Conservation (phyloP, 371 early-diverging fungal species). For the Entomophthora muscae region DNA sequence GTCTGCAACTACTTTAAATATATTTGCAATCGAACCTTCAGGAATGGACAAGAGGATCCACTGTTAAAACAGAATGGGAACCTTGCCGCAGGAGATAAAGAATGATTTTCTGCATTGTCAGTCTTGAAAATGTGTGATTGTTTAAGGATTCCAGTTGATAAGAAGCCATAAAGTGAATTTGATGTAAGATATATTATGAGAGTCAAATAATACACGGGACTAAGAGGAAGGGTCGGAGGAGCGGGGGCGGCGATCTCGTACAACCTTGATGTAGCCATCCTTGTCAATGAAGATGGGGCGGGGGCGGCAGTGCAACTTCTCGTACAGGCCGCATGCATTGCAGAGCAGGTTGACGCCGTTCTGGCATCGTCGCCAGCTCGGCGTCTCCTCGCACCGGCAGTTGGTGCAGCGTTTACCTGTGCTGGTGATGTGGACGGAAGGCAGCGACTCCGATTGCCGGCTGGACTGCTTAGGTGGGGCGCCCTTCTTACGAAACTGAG, state of each 20-base stretch:
- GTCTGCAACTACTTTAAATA: too few species aligned
- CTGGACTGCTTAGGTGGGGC: neutral
- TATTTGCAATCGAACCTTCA: too few species aligned
- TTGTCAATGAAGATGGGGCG: neutral
- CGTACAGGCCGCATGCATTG: constrained; percentile 13
- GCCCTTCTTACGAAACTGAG: neutral
- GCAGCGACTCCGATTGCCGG: neutral
- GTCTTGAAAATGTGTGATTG: too few species aligned
- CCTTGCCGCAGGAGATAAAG: too few species aligned
- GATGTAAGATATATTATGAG: neutral
- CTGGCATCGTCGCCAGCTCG: constrained; percentile 12
- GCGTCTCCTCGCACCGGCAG: constrained; percentile 11
- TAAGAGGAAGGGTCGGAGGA: neutral
- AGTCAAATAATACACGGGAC: neutral
- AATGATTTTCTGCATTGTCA: too few species aligned
- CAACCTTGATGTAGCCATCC: neutral
- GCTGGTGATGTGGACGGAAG: neutral
- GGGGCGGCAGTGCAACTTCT: constrained; percentile 1
- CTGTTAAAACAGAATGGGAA: too few species aligned
- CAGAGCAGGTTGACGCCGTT: constrained; percentile 10
- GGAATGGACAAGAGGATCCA: too few species aligned
- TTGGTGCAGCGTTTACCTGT: constrained; percentile 10
- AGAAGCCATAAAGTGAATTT: too few species aligned
- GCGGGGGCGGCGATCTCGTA: neutral
- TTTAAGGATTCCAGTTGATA: too few species aligned